Conservation (phyloP, 1,284 basidiomycete species). For the Heterobasidion annosum region DNA sequence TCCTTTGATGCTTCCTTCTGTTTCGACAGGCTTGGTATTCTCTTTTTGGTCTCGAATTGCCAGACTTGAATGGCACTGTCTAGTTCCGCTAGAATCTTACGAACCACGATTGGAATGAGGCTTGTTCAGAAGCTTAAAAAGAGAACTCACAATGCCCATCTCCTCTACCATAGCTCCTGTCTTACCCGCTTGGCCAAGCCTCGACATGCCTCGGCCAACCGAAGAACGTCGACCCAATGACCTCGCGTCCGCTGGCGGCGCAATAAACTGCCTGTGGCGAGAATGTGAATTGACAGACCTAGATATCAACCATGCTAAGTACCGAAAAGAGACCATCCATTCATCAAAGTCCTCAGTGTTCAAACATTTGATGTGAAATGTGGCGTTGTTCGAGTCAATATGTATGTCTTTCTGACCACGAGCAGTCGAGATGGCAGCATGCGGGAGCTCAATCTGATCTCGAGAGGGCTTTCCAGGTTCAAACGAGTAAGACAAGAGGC, state of each 20-base stretch:
- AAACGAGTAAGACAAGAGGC: conserved; percentile 68
- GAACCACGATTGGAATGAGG: not conserved
- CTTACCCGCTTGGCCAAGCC: conserved; percentile 28
- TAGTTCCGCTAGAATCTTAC: conserved; percentile 31
- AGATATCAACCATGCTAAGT: not conserved
- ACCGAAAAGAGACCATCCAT: conserved; percentile 74
- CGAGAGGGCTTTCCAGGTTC: conserved; percentile 62
- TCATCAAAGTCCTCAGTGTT: conserved; percentile 58
- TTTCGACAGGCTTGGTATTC: conserved; percentile 31
- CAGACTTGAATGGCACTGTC: conserved; percentile 31
- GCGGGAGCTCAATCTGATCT: conserved; percentile 58
- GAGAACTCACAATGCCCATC: conserved; percentile 43
- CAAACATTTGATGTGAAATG: conserved; percentile 74
- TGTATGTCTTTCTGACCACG: conserved; percentile 66
- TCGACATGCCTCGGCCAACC: conserved; percentile 16
- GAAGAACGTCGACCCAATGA: conserved; percentile 38
- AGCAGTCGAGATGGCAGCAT: conserved; percentile 67
- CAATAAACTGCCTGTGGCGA: conserved; percentile 45
- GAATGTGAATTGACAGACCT: not conserved
- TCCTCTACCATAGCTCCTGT: conserved; percentile 47
- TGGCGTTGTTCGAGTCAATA: conserved; percentile 66
- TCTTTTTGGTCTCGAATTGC: conserved; percentile 18
- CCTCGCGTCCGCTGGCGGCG: conserved; percentile 28
- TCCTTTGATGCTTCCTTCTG: conserved; percentile 33
- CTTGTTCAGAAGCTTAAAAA: conserved; percentile 7